Percentiles rank a stretch among this genome's conserved stretches.
Conservation (phyloP, 164 flowering plant species). For the Akebia trifoliata region DNA sequence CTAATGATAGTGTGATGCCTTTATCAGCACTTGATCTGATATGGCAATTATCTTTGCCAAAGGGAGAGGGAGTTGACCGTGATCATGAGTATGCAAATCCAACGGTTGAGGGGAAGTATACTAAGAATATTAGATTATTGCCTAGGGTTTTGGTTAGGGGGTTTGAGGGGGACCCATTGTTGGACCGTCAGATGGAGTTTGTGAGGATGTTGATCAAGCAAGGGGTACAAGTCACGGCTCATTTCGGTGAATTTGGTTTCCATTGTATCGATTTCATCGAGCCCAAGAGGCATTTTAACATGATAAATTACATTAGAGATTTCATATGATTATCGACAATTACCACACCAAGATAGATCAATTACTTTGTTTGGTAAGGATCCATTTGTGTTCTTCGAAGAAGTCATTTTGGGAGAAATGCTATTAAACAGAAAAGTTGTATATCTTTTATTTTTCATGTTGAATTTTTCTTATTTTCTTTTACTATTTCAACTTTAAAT, state of each 20-base stretch:
- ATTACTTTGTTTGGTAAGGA: too few relatives aligned
- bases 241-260: constrained; percentile 50
- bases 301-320: constrained; percentile 31
- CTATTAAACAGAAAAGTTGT: too few relatives aligned
- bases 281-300: constrained; percentile 22
- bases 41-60: constrained; percentile 36
- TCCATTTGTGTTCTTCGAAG: too few relatives aligned
- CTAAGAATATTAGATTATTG: constrained; percentile 4
- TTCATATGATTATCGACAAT: too few relatives aligned
- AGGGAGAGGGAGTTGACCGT: constrained; percentile 22
- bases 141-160: constrained; percentile 13
- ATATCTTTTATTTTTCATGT: too few relatives aligned
- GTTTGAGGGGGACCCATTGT: constrained; percentile 10
- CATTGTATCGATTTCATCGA: constrained; percentile 46
- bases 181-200: constrained; percentile 15
- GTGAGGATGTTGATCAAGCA: constrained; percentile 6
- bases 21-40: constrained; percentile 26
- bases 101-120: neutral
- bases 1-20: constrained; percentile 25
- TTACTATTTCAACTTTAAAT: too few relatives aligned
- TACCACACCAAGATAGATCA: too few relatives aligned
- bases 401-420: too few relatives aligned
- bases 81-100: constrained; percentile 26
- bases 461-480: too few relatives aligned
- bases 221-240: constrained; percentile 11